Percentiles rank a stretch among this genome's conserved stretches.
Conservation (phyloP, 169 alveolate genomes). For the Besnoitia besnoiti region DNA sequence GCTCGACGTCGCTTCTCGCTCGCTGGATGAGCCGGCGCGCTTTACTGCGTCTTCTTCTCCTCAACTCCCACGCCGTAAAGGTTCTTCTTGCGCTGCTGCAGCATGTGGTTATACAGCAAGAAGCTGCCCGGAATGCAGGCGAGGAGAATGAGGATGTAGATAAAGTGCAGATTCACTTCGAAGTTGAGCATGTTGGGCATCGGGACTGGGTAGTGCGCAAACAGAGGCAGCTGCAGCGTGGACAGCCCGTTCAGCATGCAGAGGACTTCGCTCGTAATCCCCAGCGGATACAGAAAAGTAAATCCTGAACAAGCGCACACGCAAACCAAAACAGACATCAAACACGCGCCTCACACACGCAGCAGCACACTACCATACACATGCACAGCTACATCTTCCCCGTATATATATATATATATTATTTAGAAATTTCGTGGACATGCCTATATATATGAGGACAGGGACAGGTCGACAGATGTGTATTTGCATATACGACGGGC, state of each 20-base stretch:
- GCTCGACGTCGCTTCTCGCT: too few relatives aligned
- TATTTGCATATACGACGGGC: not conserved
- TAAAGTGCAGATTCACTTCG: slow-evolving; percentile 70
- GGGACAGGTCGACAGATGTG: not conserved
- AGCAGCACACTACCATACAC: too few relatives aligned
- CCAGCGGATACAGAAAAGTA: slow-evolving; percentile 75
- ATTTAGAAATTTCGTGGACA: not conserved
- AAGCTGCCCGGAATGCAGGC: slow-evolving; percentile 76
- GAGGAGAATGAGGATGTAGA: slow-evolving; percentile 68
- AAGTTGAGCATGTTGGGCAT: slow-evolving; percentile 79
- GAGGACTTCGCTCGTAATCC: slow-evolving; percentile 73
- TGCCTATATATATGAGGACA: not conserved
- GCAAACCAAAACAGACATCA: not conserved
- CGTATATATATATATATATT: too few relatives aligned
- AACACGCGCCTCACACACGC: too few relatives aligned
- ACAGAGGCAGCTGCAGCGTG: slow-evolving; percentile 49
- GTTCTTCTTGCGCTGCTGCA: slow-evolving; percentile 71
- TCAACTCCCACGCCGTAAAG: slow-evolving; percentile 46
- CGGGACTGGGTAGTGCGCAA: slow-evolving; percentile 73
- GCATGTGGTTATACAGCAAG: slow-evolving; percentile 75
- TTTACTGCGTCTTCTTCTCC: not conserved
- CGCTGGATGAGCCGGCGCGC: too few relatives aligned
- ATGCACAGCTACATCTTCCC: not conserved
- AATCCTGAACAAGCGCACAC: slow-evolving; percentile 62
- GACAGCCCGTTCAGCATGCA: slow-evolving; percentile 62